Conservation (phyloP, 2,329 filamentous ascomycete genomes). For the Penicillium sp. region DNA sequence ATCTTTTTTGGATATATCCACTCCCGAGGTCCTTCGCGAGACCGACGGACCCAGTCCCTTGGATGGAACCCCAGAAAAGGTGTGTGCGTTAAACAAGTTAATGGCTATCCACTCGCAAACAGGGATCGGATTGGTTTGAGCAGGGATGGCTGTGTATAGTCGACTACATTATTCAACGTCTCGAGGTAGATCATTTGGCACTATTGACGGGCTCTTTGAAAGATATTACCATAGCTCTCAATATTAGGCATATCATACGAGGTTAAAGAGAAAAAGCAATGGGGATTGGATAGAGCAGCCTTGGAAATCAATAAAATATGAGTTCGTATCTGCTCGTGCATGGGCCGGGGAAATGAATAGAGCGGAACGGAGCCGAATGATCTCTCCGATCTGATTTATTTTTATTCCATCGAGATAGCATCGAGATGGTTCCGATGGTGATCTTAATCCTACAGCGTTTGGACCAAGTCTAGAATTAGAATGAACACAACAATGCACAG, state of each 20-base stretch:
- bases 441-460: constrained; percentile 1
- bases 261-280: not conserved
- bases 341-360: not conserved
- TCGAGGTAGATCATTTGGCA: constrained; percentile 2
- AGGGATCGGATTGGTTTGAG: constrained; percentile 4
- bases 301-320: not conserved
- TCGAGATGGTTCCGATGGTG: constrained; percentile 2
- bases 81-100: not conserved
- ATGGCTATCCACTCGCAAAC: not conserved
- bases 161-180: not conserved
- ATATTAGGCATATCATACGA: not conserved
- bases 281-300: not conserved
- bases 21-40: not conserved
- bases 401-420: not conserved
- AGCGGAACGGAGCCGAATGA: not conserved
- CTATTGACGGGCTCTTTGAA: not conserved
- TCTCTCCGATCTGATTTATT: constrained; percentile 5
- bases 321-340: not conserved
- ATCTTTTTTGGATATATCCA: constrained; percentile 3
- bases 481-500: not conserved
- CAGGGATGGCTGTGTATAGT: not conserved
- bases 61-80: not conserved
- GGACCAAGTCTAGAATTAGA: constrained; percentile 1
- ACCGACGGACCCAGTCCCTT: not conserved
- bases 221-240: not conserved